These are phyloP conservation scores for Hysterium pulicare DNA, from an alignment of 2,329 filamentous ascomycete species.

Conservation along the genomic window DNA sequence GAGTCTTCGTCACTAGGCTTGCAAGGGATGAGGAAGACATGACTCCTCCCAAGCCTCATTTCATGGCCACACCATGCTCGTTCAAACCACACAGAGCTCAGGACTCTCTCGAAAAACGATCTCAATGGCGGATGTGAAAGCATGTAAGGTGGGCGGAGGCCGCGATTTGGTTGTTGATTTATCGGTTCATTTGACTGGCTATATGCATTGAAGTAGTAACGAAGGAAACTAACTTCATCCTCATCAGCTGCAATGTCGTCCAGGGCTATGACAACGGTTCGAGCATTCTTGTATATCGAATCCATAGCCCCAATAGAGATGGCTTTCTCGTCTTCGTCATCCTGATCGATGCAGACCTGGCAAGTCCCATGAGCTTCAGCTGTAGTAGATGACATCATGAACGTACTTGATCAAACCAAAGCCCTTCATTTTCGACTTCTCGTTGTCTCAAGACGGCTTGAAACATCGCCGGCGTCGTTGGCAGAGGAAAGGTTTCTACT, in stretches of 20 bases:
- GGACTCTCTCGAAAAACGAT: constrained; percentile 33
- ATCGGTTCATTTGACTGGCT: constrained; percentile 16
- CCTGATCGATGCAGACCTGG: constrained; percentile 41
- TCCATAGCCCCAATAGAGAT: constrained; percentile 42
- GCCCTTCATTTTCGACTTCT: constrained; percentile 32
- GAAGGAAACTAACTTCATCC: constrained; percentile 35
- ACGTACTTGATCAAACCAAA: constrained; percentile 43
- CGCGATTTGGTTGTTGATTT: constrained; percentile 22
- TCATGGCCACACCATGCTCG: constrained; percentile 46
- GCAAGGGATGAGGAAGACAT: constrained; percentile 42
- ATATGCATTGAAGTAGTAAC: constrained; percentile 40
- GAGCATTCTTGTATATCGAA: constrained; percentile 41
- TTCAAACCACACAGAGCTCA: constrained; percentile 43
- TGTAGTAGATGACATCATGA: neutral
- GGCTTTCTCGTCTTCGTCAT: constrained; percentile 38
- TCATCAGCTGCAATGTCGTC: constrained; percentile 39
- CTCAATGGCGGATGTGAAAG: constrained; percentile 18
- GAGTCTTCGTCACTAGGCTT: constrained; percentile 18
- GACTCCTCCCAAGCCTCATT: constrained; percentile 39
- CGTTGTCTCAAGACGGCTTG: constrained; percentile 41
- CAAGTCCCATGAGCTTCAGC: neutral
- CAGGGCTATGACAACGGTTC: constrained; percentile 39
- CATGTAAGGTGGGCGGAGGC: constrained; percentile 29
- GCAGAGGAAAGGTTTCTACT: constrained; percentile 37
- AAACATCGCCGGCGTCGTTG: constrained; percentile 38